phyloP scores from a whole-genome alignment of 441 rosid genomes.

The Eruca vesicaria region DNA sequence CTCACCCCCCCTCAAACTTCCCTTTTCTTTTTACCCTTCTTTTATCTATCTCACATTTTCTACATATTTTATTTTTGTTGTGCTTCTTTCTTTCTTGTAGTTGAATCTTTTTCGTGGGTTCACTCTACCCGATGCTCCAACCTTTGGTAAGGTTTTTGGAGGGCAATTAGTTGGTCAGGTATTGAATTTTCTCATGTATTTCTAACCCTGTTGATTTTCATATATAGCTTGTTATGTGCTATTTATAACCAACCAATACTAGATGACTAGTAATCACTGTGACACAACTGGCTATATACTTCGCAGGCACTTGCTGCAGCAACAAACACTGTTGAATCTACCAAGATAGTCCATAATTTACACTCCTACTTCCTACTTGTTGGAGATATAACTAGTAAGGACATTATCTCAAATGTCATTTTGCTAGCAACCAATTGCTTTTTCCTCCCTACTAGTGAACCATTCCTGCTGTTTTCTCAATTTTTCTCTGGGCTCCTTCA shows the following conservation, averaged over 20 bases:
- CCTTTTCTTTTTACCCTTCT: not conserved
- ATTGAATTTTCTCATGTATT: slow-evolving; percentile 11
- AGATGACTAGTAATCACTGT: slow-evolving; percentile 23
- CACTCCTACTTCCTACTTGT: slow-evolving; percentile 84
- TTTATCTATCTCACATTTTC: not conserved
- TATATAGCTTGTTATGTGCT: not conserved
- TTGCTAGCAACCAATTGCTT: not conserved
- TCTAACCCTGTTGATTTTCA: not conserved
- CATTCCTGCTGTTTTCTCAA: not conserved
- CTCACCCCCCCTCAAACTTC: not conserved
- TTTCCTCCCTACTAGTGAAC: not conserved
- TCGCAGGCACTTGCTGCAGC: slow-evolving; percentile 97
- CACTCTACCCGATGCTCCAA: slow-evolving; percentile 82
- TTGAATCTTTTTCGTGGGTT: slow-evolving; percentile 77
- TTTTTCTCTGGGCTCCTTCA: not conserved
- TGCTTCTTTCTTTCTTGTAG: slow-evolving; percentile 42
- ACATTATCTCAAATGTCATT: not conserved
- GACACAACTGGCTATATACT: slow-evolving; percentile 9
- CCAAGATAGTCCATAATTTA: slow-evolving; percentile 76
- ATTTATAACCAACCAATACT: not conserved
- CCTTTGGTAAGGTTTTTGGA: slow-evolving; percentile 85
- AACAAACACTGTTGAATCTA: slow-evolving; percentile 78
- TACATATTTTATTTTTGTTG: not conserved
- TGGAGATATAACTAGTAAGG: slow-evolving; percentile 85
- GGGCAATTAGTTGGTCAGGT: slow-evolving; percentile 96